Conservation (phyloP, 176 grass and related monocot species). For the Coix lacrymajobi region DNA sequence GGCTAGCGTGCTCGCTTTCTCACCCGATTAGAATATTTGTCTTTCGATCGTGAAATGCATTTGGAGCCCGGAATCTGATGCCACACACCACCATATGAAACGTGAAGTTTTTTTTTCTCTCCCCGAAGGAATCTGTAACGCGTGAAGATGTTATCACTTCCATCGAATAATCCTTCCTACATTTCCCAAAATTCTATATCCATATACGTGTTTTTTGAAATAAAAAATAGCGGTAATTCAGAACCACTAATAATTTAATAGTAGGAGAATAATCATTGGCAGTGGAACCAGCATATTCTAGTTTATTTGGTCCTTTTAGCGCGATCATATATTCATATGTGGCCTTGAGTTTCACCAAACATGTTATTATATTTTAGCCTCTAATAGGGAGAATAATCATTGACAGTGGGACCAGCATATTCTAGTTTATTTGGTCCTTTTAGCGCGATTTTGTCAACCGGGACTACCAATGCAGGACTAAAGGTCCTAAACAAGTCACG, state of each 20-base stretch:
- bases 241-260: background rate
- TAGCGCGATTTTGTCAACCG: no score
- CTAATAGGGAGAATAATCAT: background rate
- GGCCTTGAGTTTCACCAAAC: background rate
- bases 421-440: constrained; percentile 5
- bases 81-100: background rate
- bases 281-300: constrained; percentile 8
- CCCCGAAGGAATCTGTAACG: background rate
- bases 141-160: constrained; percentile 7
- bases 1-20: background rate
- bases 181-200: background rate
- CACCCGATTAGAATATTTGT: constrained; percentile 9
- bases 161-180: background rate
- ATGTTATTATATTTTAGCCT: background rate
- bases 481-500: no score
- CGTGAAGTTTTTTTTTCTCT: background rate
- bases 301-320: background rate
- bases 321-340: constrained; percentile 14
- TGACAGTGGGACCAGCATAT: background rate
- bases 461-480: no score
- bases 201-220: background rate
- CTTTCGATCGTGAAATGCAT: constrained; percentile 9
- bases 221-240: background rate
- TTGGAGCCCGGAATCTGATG: constrained; percentile 33
- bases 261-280: background rate